Base-by-base conservation (phyloP, 2,329 filamentous ascomycete species). In the Helotiales sp. region DNA sequence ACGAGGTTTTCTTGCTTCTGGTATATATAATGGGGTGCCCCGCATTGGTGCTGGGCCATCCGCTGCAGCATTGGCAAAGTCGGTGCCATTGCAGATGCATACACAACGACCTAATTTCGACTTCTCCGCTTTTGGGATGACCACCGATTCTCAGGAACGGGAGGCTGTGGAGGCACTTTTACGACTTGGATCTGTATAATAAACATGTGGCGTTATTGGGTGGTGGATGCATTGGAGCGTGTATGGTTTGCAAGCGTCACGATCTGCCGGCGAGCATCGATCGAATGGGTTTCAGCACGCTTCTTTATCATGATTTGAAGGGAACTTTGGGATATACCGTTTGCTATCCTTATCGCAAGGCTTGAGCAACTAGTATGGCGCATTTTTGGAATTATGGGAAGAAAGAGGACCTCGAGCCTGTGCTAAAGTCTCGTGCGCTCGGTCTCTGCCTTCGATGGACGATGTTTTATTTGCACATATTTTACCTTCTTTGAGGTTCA, bases 121-220 rank as follows among this genome's bases (percentile, higher is more conserved):
- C 72, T 75, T 85, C 67, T 76, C 79, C 58, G 65, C 67, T 42
- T 69, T 67, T 56, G 67, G 67, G 46, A 66, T 68, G 64, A 61
- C 63, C 47, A 81, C 84, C 54, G 84, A 88, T 71, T 82, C 85
- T 60, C 87, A 91, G 74, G 90, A 93, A 78, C 87, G 87, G 67
- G 90, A 91, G 74, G 90, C 90, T 55, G 84, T 93, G 63, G 90
- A 91, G 74, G 90, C 90, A 64, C 84, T 93, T 70, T 79, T 95
- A 69, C 84, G 86, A 73, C 87, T 95, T 74, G 88, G 90, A 75
- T 93, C 89, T 83, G 79, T 87, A 83, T 88, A 87, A 69, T 69
- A 66, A n/a, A n/a, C 54, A 59, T 53, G 54, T 54, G 67, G 67
- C 64, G 65, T 69, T 69, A 60, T 55, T 57, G 30, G 27, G 54